Percentiles rank a stretch among this genome's conserved stretches.
These are phyloP conservation scores for Flaveria sonorensis DNA, from an alignment of 129 eudicot species.

Conservation along the genomic window DNA sequence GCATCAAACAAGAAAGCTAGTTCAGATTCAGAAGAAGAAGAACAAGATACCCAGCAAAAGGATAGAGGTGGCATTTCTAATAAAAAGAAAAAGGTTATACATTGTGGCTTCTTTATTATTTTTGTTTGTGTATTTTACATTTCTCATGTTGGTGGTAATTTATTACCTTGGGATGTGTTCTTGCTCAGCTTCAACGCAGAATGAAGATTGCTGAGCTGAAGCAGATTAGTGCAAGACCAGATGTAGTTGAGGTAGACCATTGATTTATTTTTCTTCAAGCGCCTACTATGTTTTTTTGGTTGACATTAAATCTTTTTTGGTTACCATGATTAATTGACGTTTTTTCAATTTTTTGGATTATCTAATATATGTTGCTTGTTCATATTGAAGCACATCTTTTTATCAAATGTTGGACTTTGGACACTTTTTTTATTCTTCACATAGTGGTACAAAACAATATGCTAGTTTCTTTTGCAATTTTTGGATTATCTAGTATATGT, in stretches of 20 bases:
- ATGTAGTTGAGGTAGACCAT: conserved; percentile 82
- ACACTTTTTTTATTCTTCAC: no score
- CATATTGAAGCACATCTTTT: not conserved
- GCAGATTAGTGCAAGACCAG: conserved; percentile 92
- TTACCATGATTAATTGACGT: not conserved
- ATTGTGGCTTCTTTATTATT: not conserved
- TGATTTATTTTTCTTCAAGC: not conserved
- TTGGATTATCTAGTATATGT: not conserved
- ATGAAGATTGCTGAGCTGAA: conserved; percentile 98
- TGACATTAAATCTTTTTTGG: not conserved
- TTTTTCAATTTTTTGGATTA: not conserved
- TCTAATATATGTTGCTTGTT: not conserved
- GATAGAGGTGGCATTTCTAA: conserved; percentile 87
- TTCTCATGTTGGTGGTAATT: conserved; percentile 6
- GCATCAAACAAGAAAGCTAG: conserved; percentile 66
- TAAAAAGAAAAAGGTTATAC: conserved; percentile 87
- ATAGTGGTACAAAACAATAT: no score
- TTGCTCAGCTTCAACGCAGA: conserved; percentile 74
- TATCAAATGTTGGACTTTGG: not conserved
- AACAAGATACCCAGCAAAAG: conserved; percentile 71
- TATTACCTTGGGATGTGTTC: not conserved
- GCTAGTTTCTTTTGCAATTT: not conserved
- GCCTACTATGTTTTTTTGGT: not conserved
- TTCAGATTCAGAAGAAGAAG: conserved; percentile 95
- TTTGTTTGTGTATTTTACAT: not conserved